These are phyloP conservation scores for Yarrowia yakushimensis DNA, from an alignment of 805 yeast genomes.

Conservation along the genomic window DNA sequence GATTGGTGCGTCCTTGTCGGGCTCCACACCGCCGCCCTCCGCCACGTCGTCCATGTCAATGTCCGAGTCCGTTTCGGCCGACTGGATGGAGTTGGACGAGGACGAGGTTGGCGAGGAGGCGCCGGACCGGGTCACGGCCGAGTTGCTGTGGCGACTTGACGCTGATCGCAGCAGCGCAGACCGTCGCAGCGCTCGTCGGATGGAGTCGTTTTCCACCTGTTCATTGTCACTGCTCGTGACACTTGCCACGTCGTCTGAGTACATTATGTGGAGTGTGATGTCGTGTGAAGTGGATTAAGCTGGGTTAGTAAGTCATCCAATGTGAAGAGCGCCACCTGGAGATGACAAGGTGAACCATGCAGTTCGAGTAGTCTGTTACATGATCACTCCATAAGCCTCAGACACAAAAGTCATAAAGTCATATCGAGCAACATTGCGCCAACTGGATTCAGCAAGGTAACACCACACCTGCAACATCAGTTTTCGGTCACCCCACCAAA, in stretches of 20 bases:
- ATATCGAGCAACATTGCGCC: too few relatives aligned
- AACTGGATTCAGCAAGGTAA: too few relatives aligned
- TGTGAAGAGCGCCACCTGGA: too few relatives aligned
- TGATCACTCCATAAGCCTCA: too few relatives aligned
- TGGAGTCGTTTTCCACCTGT: constrained; percentile 20
- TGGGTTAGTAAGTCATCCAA: background rate
- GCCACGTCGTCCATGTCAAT: constrained; percentile 19
- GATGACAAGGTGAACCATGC: too few relatives aligned
- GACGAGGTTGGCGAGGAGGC: constrained; percentile 3
- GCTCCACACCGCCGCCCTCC: background rate
- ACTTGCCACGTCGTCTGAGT: constrained; percentile 13
- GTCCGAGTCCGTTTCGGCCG: constrained; percentile 19
- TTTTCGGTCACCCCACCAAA: too few relatives aligned
- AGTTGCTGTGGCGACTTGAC: background rate
- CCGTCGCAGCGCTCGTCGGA: constrained; percentile 13
- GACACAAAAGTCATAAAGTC: too few relatives aligned
- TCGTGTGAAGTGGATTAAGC: background rate
- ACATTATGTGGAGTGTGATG: background rate
- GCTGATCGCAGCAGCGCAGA: constrained; percentile 11
- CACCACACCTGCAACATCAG: too few relatives aligned
- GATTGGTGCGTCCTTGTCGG: constrained; percentile 2
- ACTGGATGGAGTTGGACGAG: constrained; percentile 10
- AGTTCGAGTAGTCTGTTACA: too few relatives aligned
- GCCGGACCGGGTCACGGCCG: background rate
- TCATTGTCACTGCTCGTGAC: constrained; percentile 17